Evolutionary conservation across 1,139 yeast genomes (phyloP), one percentile per base, ranked within the genome.

Genomic region (Candida gigantensis): DNA sequence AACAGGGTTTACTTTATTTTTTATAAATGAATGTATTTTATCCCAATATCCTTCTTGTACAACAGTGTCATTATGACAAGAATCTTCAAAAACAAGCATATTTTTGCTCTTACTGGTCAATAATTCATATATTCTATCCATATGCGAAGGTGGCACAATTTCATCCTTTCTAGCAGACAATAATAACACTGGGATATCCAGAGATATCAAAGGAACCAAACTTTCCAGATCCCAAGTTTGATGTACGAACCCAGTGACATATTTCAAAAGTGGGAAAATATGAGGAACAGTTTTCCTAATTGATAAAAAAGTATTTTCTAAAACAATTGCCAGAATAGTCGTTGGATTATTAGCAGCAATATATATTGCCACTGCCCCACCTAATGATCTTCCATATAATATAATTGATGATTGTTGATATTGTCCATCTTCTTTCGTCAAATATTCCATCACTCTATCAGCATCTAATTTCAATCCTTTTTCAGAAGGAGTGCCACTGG

Each of bases 361-460:
- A 58, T 89, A 85, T 14, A 89, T 76, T 6, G 95, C 89, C 17
- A 88, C 96, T 0, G 98, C 98, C 1, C 98, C 97, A 17, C 98
- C 98, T 16, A 92, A 68, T 4, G 96, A 86, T 39, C 97, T 72
- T 2, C 98, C 98, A 55, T 89, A 90, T 12, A 89, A 68, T 1
- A 88, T 63, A 4, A 90, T 49, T 6, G 81, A 66, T 1, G 84
- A 72, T 36, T 69, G 60, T 35, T 68, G 65, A 40, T 80, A 72
- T 43, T 71, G 75, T 36, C 70, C 72, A 26, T 71, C 73, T 49
- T 83, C 82, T 1, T 63, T 50, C 1, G 66, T 51, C 28, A 92
- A 58, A 51, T 72, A 84, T 11, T 76, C 64, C 68, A 88, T 68
- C 1, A 84, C 83, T 3, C 89, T 68, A 43, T 81, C 81, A 1